Base-by-base conservation (phyloP, 2,329 filamentous ascomycete genomes). In the Nemania bipapillata region DNA sequence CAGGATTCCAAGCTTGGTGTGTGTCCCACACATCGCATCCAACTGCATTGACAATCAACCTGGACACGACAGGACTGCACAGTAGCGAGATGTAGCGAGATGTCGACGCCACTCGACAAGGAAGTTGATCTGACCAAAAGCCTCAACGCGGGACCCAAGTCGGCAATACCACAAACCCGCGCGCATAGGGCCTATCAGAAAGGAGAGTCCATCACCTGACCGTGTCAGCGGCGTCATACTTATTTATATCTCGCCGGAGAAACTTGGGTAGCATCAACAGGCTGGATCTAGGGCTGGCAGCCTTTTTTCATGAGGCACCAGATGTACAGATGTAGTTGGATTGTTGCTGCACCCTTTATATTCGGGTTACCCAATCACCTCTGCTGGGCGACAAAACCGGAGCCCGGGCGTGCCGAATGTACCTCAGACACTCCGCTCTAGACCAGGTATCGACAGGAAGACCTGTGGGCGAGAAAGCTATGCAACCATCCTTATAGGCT, bases 211-310 rank as follows among this genome's bases (percentile, higher is more conserved):
- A 53, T 66, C 63, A 59, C 49, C 57, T 62, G 62, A 56, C 47
- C 30, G 45, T 63, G 63, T 66, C 63, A 69, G 66, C 66, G 24
- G 52, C 58, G 49, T 69, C 66, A 69, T 69, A 54, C 30, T 69
- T 69, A 69, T 69, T 69, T 69, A 69, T 69, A 69, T 69, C 66
- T 68, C 47, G n/a, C 45, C 58, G 57, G 30, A 63, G 32, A 45
- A 42, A 49, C 35, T 54, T 62, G 20, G 28, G 28, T 56, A 35
- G 42, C 15, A 50, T 45, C 8, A 22, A 58, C 24, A 47, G 28
- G 15, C 40, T 22, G 24, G 12, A 35, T 22, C 54, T 24, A 22
- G 24, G 35, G 50, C 20, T 47, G 49, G 8, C 22, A 62, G 56
- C 52, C 32, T 58, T 58, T n/a, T 62, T 40, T 32, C 26, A 58